Evolutionary conservation across 495 filamentous ascomycete species (phyloP).

Genomic region (Arthonia radiata): DNA sequence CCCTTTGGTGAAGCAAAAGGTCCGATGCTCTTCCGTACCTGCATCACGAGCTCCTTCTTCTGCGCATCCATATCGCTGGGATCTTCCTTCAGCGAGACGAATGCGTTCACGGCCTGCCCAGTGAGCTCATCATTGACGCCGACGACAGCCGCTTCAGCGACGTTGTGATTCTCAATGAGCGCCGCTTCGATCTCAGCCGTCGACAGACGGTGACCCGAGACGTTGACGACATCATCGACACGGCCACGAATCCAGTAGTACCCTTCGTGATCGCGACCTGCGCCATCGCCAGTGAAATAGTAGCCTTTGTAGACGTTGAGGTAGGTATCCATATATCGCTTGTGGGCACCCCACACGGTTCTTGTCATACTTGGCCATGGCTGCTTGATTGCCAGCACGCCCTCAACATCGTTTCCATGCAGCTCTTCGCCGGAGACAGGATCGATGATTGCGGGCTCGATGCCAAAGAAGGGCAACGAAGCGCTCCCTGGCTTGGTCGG

Average conservation of each 20-base stretch:
- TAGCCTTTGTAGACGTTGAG: slow-evolving; percentile 94
- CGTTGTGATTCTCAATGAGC: slow-evolving; percentile 66
- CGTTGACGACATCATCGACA: slow-evolving; percentile 97
- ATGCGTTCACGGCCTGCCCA: slow-evolving; percentile 91
- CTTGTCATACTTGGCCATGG: slow-evolving; percentile 97
- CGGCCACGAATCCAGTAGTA: slow-evolving; percentile 99
- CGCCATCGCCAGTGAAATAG: slow-evolving; percentile 98
- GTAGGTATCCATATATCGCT: slow-evolving; percentile 97
- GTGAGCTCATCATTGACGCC: slow-evolving; percentile 82
- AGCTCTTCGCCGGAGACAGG: slow-evolving; percentile 88
- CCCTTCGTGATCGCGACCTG: slow-evolving; percentile 88
- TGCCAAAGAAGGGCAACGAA: slow-evolving; percentile 82
- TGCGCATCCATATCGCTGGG: slow-evolving; percentile 56
- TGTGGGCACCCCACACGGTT: slow-evolving; percentile 94
- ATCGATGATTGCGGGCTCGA: slow-evolving; percentile 95
- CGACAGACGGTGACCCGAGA: slow-evolving; percentile 82
- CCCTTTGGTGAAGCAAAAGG: slow-evolving; percentile 94
- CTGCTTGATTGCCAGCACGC: slow-evolving; percentile 93
- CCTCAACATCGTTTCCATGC: slow-evolving; percentile 89
- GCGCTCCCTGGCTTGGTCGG: slow-evolving; percentile 59
- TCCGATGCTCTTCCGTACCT: slow-evolving; percentile 90
- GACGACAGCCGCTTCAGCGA: slow-evolving; percentile 90
- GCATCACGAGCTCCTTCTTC: slow-evolving; percentile 75
- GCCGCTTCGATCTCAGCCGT: slow-evolving; percentile 97
- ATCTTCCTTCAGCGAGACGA: slow-evolving; percentile 78